Evolutionary conservation across 148 eudicot species (phyloP), one percentile per base, ranked within the genome.

Genomic region (Rhododendron vialii): DNA sequence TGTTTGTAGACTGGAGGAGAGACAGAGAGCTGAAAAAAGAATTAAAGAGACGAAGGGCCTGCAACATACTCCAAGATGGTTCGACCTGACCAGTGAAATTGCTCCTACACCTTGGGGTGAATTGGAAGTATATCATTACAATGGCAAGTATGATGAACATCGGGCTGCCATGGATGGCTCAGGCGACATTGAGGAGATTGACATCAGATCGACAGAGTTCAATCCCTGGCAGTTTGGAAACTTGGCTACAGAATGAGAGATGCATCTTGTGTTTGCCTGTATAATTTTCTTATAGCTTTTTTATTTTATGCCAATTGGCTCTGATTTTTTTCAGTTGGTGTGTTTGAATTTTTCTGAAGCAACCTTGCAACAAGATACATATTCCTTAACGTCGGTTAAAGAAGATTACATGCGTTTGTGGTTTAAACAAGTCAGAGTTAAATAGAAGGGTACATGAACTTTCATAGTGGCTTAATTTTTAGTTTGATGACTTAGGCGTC

Each of bases 51-150:
- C 94, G 5, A 93, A 92, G 73, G 92, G 93, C 65, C 90, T 91
- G 65, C 78, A 93, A 57, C 93, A 92, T 85, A 81, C 80, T 24
- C 92, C 98, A 24, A 91, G 86, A 90, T 94, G 98, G 98, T 94
- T 94, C 55, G 91, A 93, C 51, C 81, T 18, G 69, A 90, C 94
- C 5, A 91, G 87, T 76, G 95, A 94, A 84, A 81, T 90, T 86
- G 82, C 93, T 41, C 75, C 96, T 30, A 93, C 96, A 36, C 98
- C 96, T 22, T 95, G 98, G 98, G 98, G 98, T 61, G 98, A 95
- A 12, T 76, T 95, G 89, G 96, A 94, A 86, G 87, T 95, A 20
- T 95, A 94, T 77, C 89, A 88, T 26, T 94, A 87, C 86, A 94
- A 95, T 86, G 96, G 95, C 24, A 95, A 93, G 78, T 94, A 95